phyloP scores from a whole-genome alignment of 2,329 filamentous ascomycete genomes.

The Pseudonectria foliicola region DNA sequence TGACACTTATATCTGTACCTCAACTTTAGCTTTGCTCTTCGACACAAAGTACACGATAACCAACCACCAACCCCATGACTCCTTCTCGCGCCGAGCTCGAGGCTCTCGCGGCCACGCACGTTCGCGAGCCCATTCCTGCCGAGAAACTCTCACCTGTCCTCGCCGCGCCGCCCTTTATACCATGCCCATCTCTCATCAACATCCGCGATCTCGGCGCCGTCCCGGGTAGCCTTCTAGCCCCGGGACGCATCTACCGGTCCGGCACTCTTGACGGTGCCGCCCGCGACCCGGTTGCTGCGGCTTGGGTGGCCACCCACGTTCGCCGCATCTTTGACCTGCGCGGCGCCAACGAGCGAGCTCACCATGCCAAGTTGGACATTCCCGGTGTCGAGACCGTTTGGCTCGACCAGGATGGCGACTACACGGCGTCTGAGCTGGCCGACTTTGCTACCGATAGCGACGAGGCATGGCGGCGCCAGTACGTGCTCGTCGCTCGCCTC shows the following conservation, averaged over 20 bases:
- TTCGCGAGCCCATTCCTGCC: constrained; percentile 30
- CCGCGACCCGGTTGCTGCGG: constrained; percentile 23
- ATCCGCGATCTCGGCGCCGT: constrained; percentile 43
- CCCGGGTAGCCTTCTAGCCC: constrained; percentile 32
- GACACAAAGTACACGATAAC: not conserved
- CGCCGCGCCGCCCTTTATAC: constrained; percentile 38
- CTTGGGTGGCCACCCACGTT: constrained; percentile 31
- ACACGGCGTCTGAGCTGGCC: constrained; percentile 29
- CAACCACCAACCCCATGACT: constrained; percentile 10
- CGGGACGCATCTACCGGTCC: constrained; percentile 39
- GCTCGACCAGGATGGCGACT: constrained; percentile 27
- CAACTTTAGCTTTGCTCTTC: too few species aligned
- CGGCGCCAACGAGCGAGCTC: constrained; percentile 34
- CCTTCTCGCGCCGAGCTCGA: constrained; percentile 21
- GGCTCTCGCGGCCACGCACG: constrained; percentile 36
- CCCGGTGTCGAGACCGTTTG: constrained; percentile 40
- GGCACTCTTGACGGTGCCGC: constrained; percentile 33
- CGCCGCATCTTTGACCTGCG: constrained; percentile 46
- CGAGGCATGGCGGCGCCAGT: constrained; percentile 38
- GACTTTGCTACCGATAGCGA: constrained; percentile 40
- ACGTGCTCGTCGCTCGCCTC: constrained; percentile 37
- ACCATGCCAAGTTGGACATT: constrained; percentile 37
- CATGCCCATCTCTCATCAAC: constrained; percentile 42
- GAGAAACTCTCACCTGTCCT: constrained; percentile 31
- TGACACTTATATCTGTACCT: too few species aligned